A percentile compares a stretch with the other conserved stretches of the same genome.
Conservation (phyloP, 768 basidiomycete genomes). For the Xanthoconium stramineum region DNA sequence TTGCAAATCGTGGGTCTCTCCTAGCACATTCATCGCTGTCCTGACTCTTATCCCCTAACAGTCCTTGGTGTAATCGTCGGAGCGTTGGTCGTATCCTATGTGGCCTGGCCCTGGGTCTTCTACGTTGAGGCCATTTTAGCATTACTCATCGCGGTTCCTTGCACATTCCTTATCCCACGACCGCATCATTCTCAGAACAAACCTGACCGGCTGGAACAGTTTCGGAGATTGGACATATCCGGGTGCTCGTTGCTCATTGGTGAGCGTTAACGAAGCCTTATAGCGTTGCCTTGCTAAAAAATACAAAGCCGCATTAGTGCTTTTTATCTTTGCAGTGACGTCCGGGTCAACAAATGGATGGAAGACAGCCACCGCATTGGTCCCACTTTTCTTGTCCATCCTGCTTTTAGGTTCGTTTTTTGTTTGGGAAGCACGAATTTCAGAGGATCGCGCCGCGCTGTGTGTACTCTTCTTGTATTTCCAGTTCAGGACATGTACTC, state of each 20-base stretch:
- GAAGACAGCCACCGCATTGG: neutral
- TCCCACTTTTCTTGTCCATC: neutral
- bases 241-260: neutral
- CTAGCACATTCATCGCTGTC: no score
- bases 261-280: neutral
- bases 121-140: neutral
- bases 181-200: neutral
- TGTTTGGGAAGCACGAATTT: neutral
- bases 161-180: neutral
- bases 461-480: neutral
- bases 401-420: neutral
- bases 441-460: neutral
- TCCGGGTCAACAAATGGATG: neutral
- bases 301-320: neutral
- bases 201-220: neutral
- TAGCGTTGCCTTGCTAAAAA: neutral
- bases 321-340: neutral
- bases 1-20: neutral
- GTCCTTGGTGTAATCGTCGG: neutral
- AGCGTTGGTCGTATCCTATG: neutral
- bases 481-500: neutral
- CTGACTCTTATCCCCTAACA: neutral
- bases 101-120: neutral
- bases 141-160: neutral
- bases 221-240: neutral